Base-by-base conservation (phyloP, 768 basidiomycete species). In the Crassisporium funariophilum region DNA sequence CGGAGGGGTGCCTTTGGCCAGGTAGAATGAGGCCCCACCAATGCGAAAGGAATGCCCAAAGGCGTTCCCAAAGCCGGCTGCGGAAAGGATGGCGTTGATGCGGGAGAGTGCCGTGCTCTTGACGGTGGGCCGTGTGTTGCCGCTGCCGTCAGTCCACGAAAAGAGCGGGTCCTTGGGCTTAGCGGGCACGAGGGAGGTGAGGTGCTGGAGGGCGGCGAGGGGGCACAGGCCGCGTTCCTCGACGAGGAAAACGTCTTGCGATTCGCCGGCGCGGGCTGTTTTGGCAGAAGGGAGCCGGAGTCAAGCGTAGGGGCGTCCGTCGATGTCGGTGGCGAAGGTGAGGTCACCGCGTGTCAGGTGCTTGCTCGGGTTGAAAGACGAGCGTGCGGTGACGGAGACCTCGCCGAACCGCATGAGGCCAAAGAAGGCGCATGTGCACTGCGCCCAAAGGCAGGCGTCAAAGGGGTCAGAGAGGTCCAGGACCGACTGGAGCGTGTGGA, bases 11-110 rank as follows among this genome's bases (percentile, higher is more conserved):
- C n/a, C n/a, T n/a, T n/a, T n/a, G n/a, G n/a, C n/a, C n/a, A n/a
- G n/a, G n/a, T n/a, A n/a, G n/a, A n/a, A n/a, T n/a, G 69, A 68
- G 0, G 74, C 68, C 1, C 72, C 72, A 0, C 73, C 72, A 15
- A 75, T 76, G 2, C 68, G 58, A 52, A 76, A 76, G 7, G 68
- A 73, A 52, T 75, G 73, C 0, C 72, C 67, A 38, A 71, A 73
- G 6, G 65, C 12, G 0, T 54, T 70, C 0, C 69, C 71, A 44
- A 52, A 68, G 4, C 69, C 65, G 1, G 16, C 23, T 0, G 58
- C 47, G 0, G 17, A 7, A 0, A 69, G 47, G 6, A 69, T 65
- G 1, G n/a, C 4, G 37, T 73, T 74, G 42, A 72, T 65, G 1
- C 58, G 41, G 0, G 25, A 13, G 0, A 73, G 36, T 0, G 69